These are phyloP conservation scores for Penicillium glabrum DNA, from an alignment of 2,329 filamentous ascomycete genomes.

Conservation along the genomic window DNA sequence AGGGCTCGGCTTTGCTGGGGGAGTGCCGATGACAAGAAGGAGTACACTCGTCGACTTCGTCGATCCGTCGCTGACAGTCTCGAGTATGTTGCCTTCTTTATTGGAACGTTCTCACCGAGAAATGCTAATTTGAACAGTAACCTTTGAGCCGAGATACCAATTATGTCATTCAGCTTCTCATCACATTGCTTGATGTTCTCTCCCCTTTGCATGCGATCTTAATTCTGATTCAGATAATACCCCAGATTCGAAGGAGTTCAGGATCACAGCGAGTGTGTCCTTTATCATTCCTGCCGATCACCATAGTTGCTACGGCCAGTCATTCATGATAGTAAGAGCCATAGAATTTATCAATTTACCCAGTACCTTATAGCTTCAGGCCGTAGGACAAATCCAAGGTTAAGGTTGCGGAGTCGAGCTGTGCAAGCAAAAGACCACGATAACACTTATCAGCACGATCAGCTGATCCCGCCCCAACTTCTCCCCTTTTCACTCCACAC, in stretches of 20 bases:
- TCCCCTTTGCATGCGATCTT: background rate
- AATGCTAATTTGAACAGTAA: background rate
- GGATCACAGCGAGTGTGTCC: background rate
- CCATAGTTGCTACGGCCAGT: background rate
- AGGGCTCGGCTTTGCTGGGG: slow-evolving; percentile 89
- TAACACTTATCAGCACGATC: slow-evolving; percentile 16
- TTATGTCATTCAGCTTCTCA: background rate
- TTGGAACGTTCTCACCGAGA: background rate
- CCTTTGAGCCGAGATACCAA: background rate
- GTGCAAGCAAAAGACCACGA: background rate
- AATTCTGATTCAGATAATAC: background rate
- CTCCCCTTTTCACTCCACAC: slow-evolving; percentile 18
- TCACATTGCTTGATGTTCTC: background rate
- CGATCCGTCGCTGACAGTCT: slow-evolving; percentile 63
- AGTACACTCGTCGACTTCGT: slow-evolving; percentile 78
- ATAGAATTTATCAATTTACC: background rate
- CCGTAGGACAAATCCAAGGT: background rate
- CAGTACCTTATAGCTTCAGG: background rate
- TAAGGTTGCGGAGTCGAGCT: too few relatives aligned
- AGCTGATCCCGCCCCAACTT: slow-evolving; percentile 15
- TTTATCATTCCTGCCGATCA: background rate
- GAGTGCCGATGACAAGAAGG: slow-evolving; percentile 71
- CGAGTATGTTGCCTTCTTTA: slow-evolving; percentile 17
- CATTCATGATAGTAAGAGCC: background rate
- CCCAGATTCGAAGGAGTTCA: background rate